phyloP scores from a whole-genome alignment of 225 moss, liverwort and hornwort genomes.

The Takakia lepidozioides region DNA sequence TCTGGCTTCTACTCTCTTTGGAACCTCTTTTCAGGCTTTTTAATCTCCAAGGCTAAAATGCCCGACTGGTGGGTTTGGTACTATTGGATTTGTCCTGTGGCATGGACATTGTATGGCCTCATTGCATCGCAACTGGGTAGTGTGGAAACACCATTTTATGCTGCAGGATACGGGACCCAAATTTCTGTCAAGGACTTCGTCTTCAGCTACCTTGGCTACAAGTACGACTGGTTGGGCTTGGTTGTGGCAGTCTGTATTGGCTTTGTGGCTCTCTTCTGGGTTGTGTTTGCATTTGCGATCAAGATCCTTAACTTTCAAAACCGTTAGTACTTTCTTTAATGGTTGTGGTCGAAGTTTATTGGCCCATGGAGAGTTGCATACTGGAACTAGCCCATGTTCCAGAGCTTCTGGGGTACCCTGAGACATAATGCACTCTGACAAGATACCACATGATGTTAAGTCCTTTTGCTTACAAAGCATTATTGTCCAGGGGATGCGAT shows the following conservation, averaged over 20 bases:
- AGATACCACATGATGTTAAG: too few relatives aligned
- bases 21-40: slow-evolving; percentile 39
- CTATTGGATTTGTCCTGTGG: slow-evolving; percentile 33
- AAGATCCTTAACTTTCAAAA: slow-evolving; percentile 33
- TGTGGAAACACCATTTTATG: slow-evolving; percentile 1
- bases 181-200: slow-evolving; percentile 15
- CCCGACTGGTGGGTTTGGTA: slow-evolving; percentile 47
- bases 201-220: slow-evolving; percentile 17
- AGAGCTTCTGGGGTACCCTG: too few relatives aligned
- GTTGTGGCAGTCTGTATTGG: slow-evolving; percentile 10
- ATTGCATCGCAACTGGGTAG: slow-evolving; percentile 32
- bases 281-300: slow-evolving; percentile 24
- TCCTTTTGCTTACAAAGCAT: too few relatives aligned
- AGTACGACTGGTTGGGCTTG: slow-evolving; percentile 15
- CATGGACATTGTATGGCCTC: slow-evolving; percentile 35
- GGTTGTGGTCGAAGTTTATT: too few relatives aligned
- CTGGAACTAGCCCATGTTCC: too few relatives aligned
- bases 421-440: too few relatives aligned
- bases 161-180: neutral
- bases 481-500: too few relatives aligned
- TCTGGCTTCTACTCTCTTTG: slow-evolving; percentile 34
- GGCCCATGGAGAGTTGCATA: too few relatives aligned
- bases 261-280: slow-evolving; percentile 17
- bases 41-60: slow-evolving; percentile 26
- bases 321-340: too few relatives aligned